Evolutionary conservation across 116 monocot species (phyloP).

Genomic region (Thalassia testudinum): DNA sequence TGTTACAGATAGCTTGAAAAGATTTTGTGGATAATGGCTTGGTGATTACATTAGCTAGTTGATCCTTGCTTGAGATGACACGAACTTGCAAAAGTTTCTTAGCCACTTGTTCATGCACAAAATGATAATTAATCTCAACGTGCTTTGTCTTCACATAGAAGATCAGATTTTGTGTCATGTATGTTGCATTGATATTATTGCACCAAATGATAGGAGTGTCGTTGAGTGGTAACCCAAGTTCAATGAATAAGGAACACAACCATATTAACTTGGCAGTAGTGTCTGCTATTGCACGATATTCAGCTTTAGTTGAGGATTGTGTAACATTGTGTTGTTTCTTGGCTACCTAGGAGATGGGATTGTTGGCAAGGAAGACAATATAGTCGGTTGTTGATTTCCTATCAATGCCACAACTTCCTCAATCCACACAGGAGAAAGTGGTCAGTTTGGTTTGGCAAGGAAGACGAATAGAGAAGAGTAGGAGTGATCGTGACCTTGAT

Average conservation of each 20-base stretch:
- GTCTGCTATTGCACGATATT: background rate
- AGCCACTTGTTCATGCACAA: background rate
- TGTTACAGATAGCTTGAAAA: too few relatives aligned
- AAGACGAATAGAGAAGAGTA: too few relatives aligned
- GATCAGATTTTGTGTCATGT: background rate
- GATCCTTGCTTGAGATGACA: too few relatives aligned
- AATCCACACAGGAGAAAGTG: background rate
- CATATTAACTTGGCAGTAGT: background rate
- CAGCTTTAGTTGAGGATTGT: slow-evolving; percentile 1
- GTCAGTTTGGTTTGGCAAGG: too few relatives aligned
- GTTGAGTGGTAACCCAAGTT: background rate
- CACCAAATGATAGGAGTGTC: background rate
- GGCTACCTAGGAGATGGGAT: slow-evolving; percentile 1
- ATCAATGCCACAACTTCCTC: background rate
- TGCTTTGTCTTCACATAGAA: slow-evolving; percentile 3
- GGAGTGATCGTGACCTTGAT: too few relatives aligned
- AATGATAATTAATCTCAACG: slow-evolving; percentile 1
- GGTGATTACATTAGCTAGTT: too few relatives aligned
- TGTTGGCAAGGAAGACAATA: background rate
- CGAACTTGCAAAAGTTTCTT: too few relatives aligned
- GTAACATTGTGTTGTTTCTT: slow-evolving; percentile 6
- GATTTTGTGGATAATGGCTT: too few relatives aligned
- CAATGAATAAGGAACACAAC: background rate
- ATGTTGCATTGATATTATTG: background rate
- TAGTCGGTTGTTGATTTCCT: background rate